phyloP scores from a whole-genome alignment of 2,329 filamentous ascomycete genomes.

The Myriosclerotinia curreyana region DNA sequence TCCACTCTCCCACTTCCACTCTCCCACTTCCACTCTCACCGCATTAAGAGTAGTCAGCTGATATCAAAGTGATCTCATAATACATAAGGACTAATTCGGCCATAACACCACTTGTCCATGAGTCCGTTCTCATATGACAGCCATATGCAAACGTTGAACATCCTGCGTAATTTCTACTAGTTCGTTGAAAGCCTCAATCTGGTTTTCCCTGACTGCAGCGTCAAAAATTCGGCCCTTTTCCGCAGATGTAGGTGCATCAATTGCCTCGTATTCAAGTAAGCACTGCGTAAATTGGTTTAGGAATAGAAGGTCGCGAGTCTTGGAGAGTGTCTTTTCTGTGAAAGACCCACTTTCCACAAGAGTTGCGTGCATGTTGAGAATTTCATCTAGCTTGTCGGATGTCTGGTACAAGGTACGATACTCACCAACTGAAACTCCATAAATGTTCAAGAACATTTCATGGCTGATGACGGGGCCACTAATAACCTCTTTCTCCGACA shows the following conservation, averaged over 20 bases:
- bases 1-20: no score
- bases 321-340: not conserved
- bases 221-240: slow-evolving; percentile 7
- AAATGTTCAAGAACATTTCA: not conserved
- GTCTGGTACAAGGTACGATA: not conserved
- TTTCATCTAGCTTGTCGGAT: not conserved
- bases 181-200: not conserved
- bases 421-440: slow-evolving; percentile 10
- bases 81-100: not conserved
- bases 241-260: not conserved
- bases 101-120: not conserved
- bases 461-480: not conserved
- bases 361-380: slow-evolving; percentile 10
- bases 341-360: slow-evolving; percentile 8
- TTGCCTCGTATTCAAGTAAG: not conserved
- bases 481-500: not conserved
- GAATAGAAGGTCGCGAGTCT: not conserved
- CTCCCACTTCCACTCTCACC: no score
- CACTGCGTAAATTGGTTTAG: not conserved
- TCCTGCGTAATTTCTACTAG: not conserved
- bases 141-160: not conserved
- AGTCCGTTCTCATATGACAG: not conserved
- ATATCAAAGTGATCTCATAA: not conserved
- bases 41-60: not conserved
- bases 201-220: not conserved